Conservation (phyloP, 148 eudicot species). For the Oxyria digyna region DNA sequence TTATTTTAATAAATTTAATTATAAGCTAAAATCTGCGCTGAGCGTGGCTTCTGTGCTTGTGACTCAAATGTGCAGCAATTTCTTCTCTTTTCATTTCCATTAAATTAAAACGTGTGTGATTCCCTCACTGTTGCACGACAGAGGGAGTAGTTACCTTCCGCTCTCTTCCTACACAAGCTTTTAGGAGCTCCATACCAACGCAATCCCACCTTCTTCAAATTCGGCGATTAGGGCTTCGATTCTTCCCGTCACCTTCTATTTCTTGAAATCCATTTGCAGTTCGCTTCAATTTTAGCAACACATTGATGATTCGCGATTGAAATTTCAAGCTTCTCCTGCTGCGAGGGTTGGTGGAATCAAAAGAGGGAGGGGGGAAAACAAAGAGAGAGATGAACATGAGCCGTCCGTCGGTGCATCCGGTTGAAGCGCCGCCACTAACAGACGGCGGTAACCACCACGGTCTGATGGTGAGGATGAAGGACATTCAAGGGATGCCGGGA, state of each 20-base stretch:
- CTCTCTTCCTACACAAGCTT: background rate
- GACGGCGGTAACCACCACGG: slow-evolving; percentile 30
- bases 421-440: slow-evolving; percentile 54
- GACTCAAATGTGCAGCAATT: too few species aligned
- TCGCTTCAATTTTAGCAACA: background rate
- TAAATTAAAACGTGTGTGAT: too few species aligned
- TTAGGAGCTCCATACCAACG: background rate
- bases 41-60: too few species aligned
- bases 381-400: slow-evolving; percentile 34
- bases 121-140: too few species aligned
- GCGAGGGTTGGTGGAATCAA: background rate
- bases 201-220: background rate
- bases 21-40: too few species aligned
- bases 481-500: slow-evolving; percentile 69
- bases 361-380: background rate
- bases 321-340: background rate
- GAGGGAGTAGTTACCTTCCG: too few species aligned
- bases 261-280: background rate
- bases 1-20: too few species aligned
- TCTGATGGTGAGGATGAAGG: slow-evolving; percentile 56
- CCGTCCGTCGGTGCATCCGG: slow-evolving; percentile 64
- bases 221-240: slow-evolving; percentile 2
- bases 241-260: background rate
- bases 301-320: background rate
- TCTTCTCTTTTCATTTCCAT: too few species aligned